Conservation (phyloP, 108 stramenopile species). For the Nitzschia sp. region DNA sequence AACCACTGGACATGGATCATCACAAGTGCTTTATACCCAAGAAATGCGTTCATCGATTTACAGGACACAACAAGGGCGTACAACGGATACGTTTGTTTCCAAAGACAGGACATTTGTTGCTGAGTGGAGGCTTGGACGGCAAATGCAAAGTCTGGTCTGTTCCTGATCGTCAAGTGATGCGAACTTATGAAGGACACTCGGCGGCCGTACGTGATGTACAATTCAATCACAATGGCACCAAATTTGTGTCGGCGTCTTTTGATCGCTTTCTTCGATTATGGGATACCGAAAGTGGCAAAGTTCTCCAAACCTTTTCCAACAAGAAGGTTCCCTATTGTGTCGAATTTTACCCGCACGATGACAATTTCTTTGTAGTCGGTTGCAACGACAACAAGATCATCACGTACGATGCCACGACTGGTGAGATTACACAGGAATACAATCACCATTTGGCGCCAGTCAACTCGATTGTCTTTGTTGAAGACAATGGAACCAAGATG, state of each 20-base stretch:
- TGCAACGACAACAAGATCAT: constrained; percentile 94
- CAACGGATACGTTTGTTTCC: constrained; percentile 96
- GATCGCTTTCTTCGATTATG: constrained; percentile 94
- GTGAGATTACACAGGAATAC: constrained; percentile 98
- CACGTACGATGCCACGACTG: constrained; percentile 89
- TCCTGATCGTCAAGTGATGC: constrained; percentile 61
- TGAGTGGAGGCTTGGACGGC: constrained; percentile 95
- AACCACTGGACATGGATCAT: constrained; percentile 58
- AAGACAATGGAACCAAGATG: constrained; percentile 91
- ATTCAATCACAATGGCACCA: constrained; percentile 88
- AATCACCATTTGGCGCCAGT: constrained; percentile 97
- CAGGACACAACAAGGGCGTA: constrained; percentile 95
- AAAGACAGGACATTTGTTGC: constrained; percentile 94
- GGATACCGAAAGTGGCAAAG: constrained; percentile 95
- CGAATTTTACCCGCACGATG: constrained; percentile 94
- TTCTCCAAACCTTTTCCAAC: constrained; percentile 88
- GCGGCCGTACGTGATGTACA: constrained; percentile 93
- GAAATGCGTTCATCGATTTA: constrained; percentile 90
- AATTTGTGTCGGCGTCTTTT: constrained; percentile 90
- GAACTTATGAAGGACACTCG: constrained; percentile 94
- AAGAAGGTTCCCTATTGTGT: constrained; percentile 94
- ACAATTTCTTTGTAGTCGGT: constrained; percentile 95
- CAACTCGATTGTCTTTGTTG: constrained; percentile 95
- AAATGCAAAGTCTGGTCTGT: constrained; percentile 92
- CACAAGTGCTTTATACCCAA: constrained; percentile 95